A percentile compares a stretch with the other conserved stretches of the same genome.
These are phyloP conservation scores for Apiotrichum siamense DNA, from an alignment of 1,284 basidiomycete species.

Conservation along the genomic window DNA sequence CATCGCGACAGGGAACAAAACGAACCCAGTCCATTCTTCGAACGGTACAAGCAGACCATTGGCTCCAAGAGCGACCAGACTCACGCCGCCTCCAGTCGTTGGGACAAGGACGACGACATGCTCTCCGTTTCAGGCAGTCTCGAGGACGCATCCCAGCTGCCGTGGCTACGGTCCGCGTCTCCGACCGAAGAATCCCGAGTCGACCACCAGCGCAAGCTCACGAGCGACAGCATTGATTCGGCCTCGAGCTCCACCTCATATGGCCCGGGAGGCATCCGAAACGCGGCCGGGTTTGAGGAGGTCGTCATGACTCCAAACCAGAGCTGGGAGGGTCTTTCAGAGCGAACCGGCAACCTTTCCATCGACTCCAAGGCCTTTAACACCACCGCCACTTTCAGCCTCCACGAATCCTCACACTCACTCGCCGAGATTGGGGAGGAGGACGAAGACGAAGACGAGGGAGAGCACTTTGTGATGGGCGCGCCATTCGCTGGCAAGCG, in stretches of 20 bases:
- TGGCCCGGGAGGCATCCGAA: conserved; percentile 6
- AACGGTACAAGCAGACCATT: conserved; percentile 44
- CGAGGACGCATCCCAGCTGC: conserved; percentile 31
- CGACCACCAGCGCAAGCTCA: conserved; percentile 26
- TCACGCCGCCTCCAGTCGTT: background rate
- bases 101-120: conserved; percentile 18
- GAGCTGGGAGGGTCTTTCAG: conserved; percentile 40
- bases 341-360: conserved; percentile 11
- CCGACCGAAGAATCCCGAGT: background rate
- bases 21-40: conserved; percentile 48
- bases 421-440: conserved; percentile 39
- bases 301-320: conserved; percentile 43
- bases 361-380: conserved; percentile 2
- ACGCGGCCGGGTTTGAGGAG: conserved; percentile 29
- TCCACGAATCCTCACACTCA: too few relatives aligned
- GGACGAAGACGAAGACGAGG: conserved; percentile 26
- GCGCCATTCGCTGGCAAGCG: background rate
- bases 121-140: conserved; percentile 1
- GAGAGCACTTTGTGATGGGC: conserved; percentile 21
- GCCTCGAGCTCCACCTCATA: conserved; percentile 23
- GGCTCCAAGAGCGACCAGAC: conserved; percentile 19
- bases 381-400: too few relatives aligned
- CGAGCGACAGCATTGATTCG: conserved; percentile 36
- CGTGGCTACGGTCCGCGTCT: conserved; percentile 31
- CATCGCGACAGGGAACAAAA: conserved; percentile 4